These are phyloP conservation scores for Leccinum longicurvipes DNA, from an alignment of 768 basidiomycete species.

Conservation along the genomic window DNA sequence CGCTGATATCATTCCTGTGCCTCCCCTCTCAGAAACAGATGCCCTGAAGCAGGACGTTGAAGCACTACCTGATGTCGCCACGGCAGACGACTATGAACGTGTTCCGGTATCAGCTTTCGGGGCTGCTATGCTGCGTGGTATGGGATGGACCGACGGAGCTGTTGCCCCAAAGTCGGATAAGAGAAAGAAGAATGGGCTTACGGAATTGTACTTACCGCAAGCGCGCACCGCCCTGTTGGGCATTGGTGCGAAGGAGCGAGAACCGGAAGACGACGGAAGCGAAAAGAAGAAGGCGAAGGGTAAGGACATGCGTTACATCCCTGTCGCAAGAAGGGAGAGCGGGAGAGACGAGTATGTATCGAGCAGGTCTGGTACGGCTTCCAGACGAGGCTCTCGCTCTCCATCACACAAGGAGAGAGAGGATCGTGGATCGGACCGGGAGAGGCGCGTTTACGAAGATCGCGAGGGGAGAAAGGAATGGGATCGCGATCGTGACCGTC, in stretches of 20 bases:
- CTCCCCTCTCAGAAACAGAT: constrained; percentile 70
- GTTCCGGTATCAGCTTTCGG: constrained; percentile 94
- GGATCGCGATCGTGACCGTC: constrained; percentile 5
- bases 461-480: constrained; percentile 15
- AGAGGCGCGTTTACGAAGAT: constrained; percentile 8
- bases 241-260: constrained; percentile 89
- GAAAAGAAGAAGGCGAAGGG: constrained; percentile 44
- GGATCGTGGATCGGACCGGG: constrained; percentile 6
- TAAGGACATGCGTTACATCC: constrained; percentile 77
- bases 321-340: constrained; percentile 71
- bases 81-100: constrained; percentile 82
- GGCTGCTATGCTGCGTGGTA: constrained; percentile 87
- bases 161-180: constrained; percentile 59
- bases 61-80: constrained; percentile 72
- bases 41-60: constrained; percentile 82
- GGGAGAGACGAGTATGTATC: constrained; percentile 29
- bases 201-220: constrained; percentile 79
- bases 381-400: constrained; percentile 51
- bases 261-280: constrained; percentile 67
- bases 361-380: constrained; percentile 38
- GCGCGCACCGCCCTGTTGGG: constrained; percentile 85
- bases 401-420: constrained; percentile 32
- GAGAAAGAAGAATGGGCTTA: constrained; percentile 50
- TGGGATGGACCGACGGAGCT: constrained; percentile 92
- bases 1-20: constrained; percentile 61